Percentiles rank a stretch among this genome's conserved stretches.
These are phyloP conservation scores for Deinandra increscens DNA, from an alignment of 129 eudicot genomes.

Conservation along the genomic window DNA sequence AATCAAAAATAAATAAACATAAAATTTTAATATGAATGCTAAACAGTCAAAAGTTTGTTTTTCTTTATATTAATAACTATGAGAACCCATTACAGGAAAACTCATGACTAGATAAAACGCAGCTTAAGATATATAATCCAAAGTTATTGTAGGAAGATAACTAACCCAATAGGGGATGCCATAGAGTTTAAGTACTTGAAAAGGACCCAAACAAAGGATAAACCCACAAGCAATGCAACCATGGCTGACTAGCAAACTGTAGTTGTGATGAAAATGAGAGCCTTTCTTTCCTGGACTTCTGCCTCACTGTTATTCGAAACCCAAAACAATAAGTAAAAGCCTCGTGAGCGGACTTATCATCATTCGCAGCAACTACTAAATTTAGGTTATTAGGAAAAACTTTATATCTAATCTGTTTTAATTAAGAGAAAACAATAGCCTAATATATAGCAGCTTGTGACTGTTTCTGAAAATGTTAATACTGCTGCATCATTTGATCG, in stretches of 20 bases:
- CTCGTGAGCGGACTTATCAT: too few relatives aligned
- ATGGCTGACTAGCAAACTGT: constrained; percentile 87
- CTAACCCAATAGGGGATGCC: constrained; percentile 91
- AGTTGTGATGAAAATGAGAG: constrained; percentile 91
- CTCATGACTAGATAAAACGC: too few relatives aligned
- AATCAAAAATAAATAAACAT: not conserved
- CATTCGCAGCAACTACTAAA: too few relatives aligned
- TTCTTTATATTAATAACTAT: too few relatives aligned
- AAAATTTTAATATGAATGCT: not conserved
- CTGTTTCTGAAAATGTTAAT: too few relatives aligned
- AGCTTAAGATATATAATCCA: not conserved
- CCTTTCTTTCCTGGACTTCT: constrained; percentile 95
- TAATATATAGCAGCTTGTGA: too few relatives aligned
- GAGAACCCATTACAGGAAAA: too few relatives aligned
- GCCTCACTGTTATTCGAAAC: constrained; percentile 55
- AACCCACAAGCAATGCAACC: constrained; percentile 80
- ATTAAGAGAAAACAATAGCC: too few relatives aligned
- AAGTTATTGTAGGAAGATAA: constrained; percentile 7
- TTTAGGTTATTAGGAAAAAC: too few relatives aligned
- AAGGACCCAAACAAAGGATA: constrained; percentile 76
- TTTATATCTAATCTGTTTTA: too few relatives aligned
- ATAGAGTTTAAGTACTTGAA: constrained; percentile 81
- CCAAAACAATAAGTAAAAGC: constrained; percentile 21
- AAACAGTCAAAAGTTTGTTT: not conserved
- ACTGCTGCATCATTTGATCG: too few relatives aligned